Conservation (phyloP, 345 rosid genomes). For the Cochlearia excelsa region DNA sequence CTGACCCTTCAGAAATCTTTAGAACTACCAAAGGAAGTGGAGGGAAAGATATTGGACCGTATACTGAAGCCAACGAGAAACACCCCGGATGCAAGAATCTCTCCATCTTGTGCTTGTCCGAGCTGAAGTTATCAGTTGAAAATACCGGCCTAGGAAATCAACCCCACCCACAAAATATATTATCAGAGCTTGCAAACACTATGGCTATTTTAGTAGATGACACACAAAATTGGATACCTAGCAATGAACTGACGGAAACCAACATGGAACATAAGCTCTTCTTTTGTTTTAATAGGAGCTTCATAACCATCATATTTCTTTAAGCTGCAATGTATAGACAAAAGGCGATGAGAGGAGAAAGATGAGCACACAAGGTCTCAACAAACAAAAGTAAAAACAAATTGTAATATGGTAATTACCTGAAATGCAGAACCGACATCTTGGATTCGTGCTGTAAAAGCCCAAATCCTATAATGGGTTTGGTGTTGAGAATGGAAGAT, state of each 20-base stretch:
- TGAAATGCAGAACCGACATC: conserved; percentile 96
- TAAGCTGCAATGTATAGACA: conserved; percentile 45
- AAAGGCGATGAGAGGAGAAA: conserved; percentile 17
- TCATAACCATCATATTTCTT: conserved; percentile 73
- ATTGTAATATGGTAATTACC: conserved; percentile 41
- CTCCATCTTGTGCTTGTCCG: conserved; percentile 97
- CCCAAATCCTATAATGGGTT: conserved; percentile 68
- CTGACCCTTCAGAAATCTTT: conserved; percentile 49
- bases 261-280: conserved; percentile 83
- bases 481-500: conserved; percentile 40
- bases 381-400: conserved; percentile 14
- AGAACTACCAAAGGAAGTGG: conserved; percentile 77
- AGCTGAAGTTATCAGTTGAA: conserved; percentile 67
- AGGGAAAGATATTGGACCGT: conserved; percentile 83
- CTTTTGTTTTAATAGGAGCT: conserved; percentile 83
- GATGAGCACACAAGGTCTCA: conserved; percentile 6
- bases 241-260: conserved; percentile 93
- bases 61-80: conserved; percentile 75
- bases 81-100: conserved; percentile 84
- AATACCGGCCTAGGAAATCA: conserved; percentile 68
- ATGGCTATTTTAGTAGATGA: conserved; percentile 9
- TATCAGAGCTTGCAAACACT: conserved; percentile 15
- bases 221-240: conserved; percentile 45
- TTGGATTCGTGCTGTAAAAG: conserved; percentile 95
- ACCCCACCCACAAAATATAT: background rate